Evolutionary conservation across 108 stramenopile genomes (phyloP).

Genomic region (Nitzschia sp.): DNA sequence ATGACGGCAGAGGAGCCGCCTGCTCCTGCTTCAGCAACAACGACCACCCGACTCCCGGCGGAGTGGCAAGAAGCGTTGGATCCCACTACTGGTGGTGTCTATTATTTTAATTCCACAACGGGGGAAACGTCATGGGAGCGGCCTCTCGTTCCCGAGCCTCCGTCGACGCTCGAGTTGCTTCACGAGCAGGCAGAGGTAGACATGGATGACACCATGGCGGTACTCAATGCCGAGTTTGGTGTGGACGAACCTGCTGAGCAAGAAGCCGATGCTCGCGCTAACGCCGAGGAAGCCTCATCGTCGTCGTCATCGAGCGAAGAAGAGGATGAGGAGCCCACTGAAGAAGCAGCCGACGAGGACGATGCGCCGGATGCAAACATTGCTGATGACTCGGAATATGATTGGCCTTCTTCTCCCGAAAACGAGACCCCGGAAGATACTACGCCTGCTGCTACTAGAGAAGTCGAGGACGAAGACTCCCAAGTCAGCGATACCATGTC

Average conservation of each 20-base stretch:
- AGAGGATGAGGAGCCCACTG: background rate
- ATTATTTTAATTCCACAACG: conserved; percentile 50
- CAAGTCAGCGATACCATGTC: background rate
- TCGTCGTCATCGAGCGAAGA: background rate
- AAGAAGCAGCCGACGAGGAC: background rate
- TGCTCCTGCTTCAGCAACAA: background rate
- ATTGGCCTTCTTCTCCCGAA: background rate
- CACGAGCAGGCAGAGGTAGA: background rate
- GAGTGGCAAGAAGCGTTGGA: conserved; percentile 63
- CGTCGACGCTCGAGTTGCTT: background rate
- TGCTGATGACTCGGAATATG: background rate
- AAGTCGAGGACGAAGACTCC: background rate
- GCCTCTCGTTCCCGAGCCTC: conserved; percentile 19
- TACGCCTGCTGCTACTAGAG: background rate
- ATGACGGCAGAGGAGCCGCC: background rate
- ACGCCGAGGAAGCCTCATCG: background rate
- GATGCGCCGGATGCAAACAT: background rate
- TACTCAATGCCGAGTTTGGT: conserved; percentile 24
- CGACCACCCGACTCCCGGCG: conserved; percentile 23
- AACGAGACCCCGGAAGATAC: background rate
- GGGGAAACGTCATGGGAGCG: conserved; percentile 57
- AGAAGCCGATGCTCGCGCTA: background rate
- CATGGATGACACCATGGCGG: conserved; percentile 19
- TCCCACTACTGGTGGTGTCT: conserved; percentile 44
- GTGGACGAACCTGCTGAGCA: background rate